Evolutionary conservation across 208 protist species (phyloP).

Genomic region (Kentomonas sorsogonicus): DNA sequence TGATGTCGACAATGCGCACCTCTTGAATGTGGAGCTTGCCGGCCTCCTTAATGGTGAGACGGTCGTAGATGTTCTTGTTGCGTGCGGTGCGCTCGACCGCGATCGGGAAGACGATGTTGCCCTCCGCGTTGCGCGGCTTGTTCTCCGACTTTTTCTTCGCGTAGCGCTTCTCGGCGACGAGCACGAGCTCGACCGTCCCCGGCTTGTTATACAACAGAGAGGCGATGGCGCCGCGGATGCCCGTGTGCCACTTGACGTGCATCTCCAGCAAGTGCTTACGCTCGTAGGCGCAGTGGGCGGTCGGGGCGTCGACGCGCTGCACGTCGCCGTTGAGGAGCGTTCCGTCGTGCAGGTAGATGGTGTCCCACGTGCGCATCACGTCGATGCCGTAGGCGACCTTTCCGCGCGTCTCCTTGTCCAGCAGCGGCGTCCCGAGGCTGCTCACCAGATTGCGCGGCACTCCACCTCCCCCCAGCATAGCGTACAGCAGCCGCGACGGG

Average conservation of each 20-base stretch:
- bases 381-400: conserved; percentile 45
- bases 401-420: conserved; percentile 26
- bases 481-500: not conserved
- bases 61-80: conserved; percentile 41
- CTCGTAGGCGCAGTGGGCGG: conserved; percentile 44
- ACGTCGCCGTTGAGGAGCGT: conserved; percentile 66
- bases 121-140: conserved; percentile 38
- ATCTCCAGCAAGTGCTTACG: conserved; percentile 71
- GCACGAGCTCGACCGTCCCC: conserved; percentile 44
- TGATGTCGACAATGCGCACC: conserved; percentile 48
- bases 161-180: conserved; percentile 59
- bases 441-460: not conserved
- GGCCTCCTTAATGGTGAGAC: conserved; percentile 52
- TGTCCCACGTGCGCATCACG: conserved; percentile 79
- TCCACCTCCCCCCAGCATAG: not conserved
- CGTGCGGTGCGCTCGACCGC: conserved; percentile 13
- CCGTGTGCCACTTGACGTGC: conserved; percentile 58
- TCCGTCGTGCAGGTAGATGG: conserved; percentile 73
- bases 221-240: conserved; percentile 31
- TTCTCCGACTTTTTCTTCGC: conserved; percentile 53
- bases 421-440: conserved; percentile 2
- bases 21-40: conserved; percentile 29
- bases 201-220: conserved; percentile 45
- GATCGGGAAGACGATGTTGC: conserved; percentile 56
- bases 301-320: conserved; percentile 37